Percentiles rank a stretch among this genome's conserved stretches.
Conservation (phyloP, 2,329 filamentous ascomycete genomes). For the Diplodia scrobiculata region DNA sequence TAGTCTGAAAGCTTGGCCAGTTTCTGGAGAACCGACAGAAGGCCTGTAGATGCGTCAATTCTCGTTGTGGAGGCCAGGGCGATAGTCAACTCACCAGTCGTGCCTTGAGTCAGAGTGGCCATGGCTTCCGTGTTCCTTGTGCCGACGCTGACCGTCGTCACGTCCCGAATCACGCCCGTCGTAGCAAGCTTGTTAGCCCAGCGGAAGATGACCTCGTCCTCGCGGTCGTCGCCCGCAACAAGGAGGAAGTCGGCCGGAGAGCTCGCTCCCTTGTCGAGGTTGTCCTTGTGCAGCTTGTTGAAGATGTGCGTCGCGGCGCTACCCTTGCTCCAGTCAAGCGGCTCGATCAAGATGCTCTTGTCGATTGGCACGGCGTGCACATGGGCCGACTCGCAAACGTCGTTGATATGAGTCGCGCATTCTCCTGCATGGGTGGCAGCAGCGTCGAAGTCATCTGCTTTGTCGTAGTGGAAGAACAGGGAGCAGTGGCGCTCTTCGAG, state of each 20-base stretch:
- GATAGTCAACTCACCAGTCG: conserved; percentile 68
- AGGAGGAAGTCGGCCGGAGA: conserved; percentile 78
- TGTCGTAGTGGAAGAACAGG: conserved; percentile 86
- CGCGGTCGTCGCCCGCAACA: conserved; percentile 85
- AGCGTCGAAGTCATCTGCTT: conserved; percentile 72
- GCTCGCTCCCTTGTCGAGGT: conserved; percentile 30
- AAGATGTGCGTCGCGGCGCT: conserved; percentile 78
- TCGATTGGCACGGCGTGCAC: conserved; percentile 83
- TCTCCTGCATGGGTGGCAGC: conserved; percentile 82
- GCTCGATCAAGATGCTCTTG: conserved; percentile 79
- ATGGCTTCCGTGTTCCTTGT: conserved; percentile 85
- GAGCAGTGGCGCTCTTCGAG: conserved; percentile 92
- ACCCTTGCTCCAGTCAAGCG: conserved; percentile 82
- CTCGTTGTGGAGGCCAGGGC: conserved; percentile 28
- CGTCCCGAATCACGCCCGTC: conserved; percentile 55
- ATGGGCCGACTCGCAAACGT: conserved; percentile 79
- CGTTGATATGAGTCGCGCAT: conserved; percentile 92
- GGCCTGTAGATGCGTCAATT: conserved; percentile 43
- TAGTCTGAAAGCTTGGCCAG: conserved; percentile 42
- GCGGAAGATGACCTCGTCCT: conserved; percentile 90
- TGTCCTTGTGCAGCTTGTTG: conserved; percentile 44
- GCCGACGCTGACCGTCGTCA: conserved; percentile 83
- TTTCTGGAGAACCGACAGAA: conserved; percentile 57
- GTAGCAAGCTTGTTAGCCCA: conserved; percentile 82
- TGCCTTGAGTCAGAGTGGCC: conserved; percentile 83